A percentile compares a stretch with the other conserved stretches of the same genome.
phyloP scores from a whole-genome alignment of 73 alveolate species.

The Paramecium sonneborni region DNA sequence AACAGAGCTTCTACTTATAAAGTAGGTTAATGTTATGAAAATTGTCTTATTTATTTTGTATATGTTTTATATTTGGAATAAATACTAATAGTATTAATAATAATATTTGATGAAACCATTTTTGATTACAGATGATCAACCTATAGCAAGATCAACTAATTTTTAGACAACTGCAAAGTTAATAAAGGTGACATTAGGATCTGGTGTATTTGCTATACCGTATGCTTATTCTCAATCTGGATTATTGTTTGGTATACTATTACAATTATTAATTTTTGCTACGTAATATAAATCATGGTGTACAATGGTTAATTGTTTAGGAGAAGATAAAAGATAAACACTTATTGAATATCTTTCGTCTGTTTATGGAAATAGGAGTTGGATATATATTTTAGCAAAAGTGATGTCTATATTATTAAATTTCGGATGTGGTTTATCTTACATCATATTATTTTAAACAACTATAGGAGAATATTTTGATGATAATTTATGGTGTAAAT shows the following conservation, averaged over 20 bases:
- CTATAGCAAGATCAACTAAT: neutral
- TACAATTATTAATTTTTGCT: neutral
- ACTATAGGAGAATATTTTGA: neutral
- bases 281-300: constrained; percentile 40
- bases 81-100: neutral
- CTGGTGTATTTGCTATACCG: constrained; percentile 47
- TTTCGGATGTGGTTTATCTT: constrained; percentile 47
- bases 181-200: neutral
- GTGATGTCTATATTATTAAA: neutral
- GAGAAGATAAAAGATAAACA: neutral
- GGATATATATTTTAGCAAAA: neutral
- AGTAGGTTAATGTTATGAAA: no score
- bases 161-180: neutral
- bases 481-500: neutral
- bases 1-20: no score
- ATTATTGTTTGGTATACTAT: neutral
- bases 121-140: neutral
- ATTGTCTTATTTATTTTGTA: neutral
- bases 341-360: neutral
- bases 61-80: neutral
- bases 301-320: constrained; percentile 5
- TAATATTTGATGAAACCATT: neutral
- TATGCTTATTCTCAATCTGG: constrained; percentile 18
- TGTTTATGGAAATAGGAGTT: neutral
- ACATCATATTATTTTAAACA: neutral